Evolutionary conservation across 2,329 filamentous ascomycete species (phyloP).

Genomic region (Thyridium curvatum): DNA sequence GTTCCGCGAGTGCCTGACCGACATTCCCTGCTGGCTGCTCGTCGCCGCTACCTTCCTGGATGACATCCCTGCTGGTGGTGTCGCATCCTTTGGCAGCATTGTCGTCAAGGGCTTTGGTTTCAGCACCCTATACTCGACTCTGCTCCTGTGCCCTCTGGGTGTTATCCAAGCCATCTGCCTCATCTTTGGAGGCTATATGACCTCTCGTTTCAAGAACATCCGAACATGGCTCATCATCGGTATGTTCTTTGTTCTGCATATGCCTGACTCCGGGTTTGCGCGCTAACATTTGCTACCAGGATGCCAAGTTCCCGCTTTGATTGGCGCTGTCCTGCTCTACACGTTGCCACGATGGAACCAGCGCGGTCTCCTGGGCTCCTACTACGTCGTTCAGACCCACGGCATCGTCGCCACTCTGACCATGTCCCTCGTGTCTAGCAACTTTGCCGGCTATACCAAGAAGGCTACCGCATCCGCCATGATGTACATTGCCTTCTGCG

Average conservation of each 20-base stretch:
- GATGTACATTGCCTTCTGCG: constrained; percentile 54
- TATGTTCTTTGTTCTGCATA: constrained; percentile 17
- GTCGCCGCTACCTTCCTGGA: constrained; percentile 17
- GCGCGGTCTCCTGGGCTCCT: constrained; percentile 11
- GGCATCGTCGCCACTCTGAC: constrained; percentile 26
- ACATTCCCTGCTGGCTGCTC: constrained; percentile 23
- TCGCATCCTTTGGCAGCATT: constrained; percentile 37
- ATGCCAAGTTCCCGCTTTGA: constrained; percentile 11
- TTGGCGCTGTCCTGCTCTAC: constrained; percentile 13
- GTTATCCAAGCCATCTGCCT: constrained; percentile 18
- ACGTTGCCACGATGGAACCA: constrained; percentile 6
- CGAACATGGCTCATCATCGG: constrained; percentile 28
- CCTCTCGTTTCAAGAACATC: constrained; percentile 13
- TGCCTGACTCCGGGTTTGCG: constrained; percentile 6
- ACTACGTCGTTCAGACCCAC: constrained; percentile 14
- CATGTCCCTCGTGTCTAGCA: constrained; percentile 50
- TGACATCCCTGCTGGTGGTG: constrained; percentile 20
- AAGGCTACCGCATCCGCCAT: constrained; percentile 52
- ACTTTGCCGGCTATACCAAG: constrained; percentile 58
- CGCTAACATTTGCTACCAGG: constrained; percentile 14
- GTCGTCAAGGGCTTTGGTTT: constrained; percentile 48
- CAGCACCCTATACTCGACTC: constrained; percentile 33
- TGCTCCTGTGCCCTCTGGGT: constrained; percentile 18
- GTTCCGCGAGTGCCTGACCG: constrained; percentile 21
- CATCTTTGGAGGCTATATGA: constrained; percentile 17